Percentiles rank a stretch among this genome's conserved stretches.
These are phyloP conservation scores for Crithidia fasciculata DNA, from an alignment of 208 protist genomes.

Conservation along the genomic window DNA sequence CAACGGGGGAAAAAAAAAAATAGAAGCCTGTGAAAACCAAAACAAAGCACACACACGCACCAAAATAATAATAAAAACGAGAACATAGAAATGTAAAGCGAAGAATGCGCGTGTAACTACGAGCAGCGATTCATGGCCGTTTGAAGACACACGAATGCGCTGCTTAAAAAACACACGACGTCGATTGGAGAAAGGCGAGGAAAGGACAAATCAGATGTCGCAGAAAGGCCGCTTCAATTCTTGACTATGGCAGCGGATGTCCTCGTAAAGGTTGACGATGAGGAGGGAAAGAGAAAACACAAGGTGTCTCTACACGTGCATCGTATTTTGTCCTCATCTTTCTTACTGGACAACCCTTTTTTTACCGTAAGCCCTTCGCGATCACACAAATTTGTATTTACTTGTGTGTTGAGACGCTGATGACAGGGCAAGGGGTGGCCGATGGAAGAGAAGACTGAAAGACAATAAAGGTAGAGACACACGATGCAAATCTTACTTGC, in stretches of 20 bases:
- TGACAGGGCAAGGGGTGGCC: too few species aligned
- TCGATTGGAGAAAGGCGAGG: too few species aligned
- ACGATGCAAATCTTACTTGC: too few species aligned
- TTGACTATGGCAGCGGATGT: too few species aligned
- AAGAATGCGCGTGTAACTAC: background rate
- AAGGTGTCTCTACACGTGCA: background rate
- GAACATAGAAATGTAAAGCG: background rate
- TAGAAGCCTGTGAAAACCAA: background rate
- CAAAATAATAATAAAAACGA: background rate
- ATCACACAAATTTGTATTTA: constrained; percentile 6
- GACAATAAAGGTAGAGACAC: background rate
- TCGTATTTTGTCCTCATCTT: too few species aligned
- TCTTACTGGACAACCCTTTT: too few species aligned
- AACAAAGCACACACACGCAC: background rate
- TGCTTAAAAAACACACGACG: too few species aligned
- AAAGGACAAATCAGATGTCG: too few species aligned
- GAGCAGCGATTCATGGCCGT: too few species aligned
- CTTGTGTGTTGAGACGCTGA: background rate
- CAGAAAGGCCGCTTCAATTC: too few species aligned
- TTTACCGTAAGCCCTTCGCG: background rate
- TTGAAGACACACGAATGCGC: too few species aligned
- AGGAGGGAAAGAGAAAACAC: background rate
- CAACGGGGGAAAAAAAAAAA: background rate
- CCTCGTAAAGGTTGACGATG: too few species aligned
- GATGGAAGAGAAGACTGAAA: constrained; percentile 9